phyloP scores from a whole-genome alignment of 2,329 filamentous ascomycete species.

The Cercospora sp. region DNA sequence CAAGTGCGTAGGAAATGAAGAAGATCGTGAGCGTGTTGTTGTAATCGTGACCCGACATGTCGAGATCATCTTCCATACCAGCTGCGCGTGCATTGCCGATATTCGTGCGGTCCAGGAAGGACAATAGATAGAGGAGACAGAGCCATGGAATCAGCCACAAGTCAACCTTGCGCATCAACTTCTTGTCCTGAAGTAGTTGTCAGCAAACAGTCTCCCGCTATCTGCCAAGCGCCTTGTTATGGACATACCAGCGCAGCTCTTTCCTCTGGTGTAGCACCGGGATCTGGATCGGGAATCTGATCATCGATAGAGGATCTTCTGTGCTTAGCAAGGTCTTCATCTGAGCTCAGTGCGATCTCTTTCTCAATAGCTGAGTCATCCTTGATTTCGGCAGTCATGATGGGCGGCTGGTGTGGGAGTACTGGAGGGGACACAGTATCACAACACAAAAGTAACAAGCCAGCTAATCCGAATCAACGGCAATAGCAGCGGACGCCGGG shows the following conservation, averaged over 20 bases:
- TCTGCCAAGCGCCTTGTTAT: neutral
- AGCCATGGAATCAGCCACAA: slow-evolving; percentile 54
- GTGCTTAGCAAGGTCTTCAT: slow-evolving; percentile 10
- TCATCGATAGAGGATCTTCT: neutral
- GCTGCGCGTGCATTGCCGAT: slow-evolving; percentile 62
- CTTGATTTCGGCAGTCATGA: slow-evolving; percentile 13
- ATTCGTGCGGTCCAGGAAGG: slow-evolving; percentile 55
- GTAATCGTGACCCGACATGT: slow-evolving; percentile 66
- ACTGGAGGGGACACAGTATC: neutral
- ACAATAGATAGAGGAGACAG: slow-evolving; percentile 58
- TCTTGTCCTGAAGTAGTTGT: slow-evolving; percentile 47
- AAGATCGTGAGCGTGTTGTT: slow-evolving; percentile 78
- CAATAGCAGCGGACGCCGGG: neutral
- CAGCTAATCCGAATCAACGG: slow-evolving; percentile 1
- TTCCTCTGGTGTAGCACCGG: slow-evolving; percentile 17
- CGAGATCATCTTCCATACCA: slow-evolving; percentile 57
- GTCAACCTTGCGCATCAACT: slow-evolving; percentile 54
- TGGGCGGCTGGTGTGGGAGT: slow-evolving; percentile 5
- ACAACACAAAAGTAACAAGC: neutral
- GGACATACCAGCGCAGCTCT: slow-evolving; percentile 13
- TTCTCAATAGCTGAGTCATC: slow-evolving; percentile 8
- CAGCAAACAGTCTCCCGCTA: neutral
- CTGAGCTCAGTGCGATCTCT: slow-evolving; percentile 15
- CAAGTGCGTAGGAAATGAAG: slow-evolving; percentile 80
- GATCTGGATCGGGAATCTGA: slow-evolving; percentile 21